Evolutionary conservation across 2,329 filamentous ascomycete species (phyloP).

Genomic region (Ascocoryne sarcoides): DNA sequence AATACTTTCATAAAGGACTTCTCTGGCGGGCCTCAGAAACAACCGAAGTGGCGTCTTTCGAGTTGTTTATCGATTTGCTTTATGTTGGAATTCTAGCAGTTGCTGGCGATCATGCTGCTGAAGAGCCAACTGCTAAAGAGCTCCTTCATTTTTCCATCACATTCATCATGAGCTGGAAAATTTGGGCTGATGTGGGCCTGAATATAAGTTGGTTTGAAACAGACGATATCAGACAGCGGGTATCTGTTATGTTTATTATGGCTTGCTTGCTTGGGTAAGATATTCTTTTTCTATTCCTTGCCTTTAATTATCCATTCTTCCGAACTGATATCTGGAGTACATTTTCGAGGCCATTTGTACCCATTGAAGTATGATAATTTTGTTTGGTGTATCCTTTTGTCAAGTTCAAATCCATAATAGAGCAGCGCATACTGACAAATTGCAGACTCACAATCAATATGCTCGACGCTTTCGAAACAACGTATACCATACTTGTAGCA

Average conservation of each 20-base stretch:
- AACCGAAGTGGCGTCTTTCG: constrained; percentile 52
- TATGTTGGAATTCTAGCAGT: constrained; percentile 26
- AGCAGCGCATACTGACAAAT: constrained; percentile 2
- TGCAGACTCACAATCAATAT: constrained; percentile 52
- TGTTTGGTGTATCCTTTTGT: too few relatives aligned
- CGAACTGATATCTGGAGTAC: too few relatives aligned
- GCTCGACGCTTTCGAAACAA: constrained; percentile 45
- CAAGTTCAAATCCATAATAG: neutral
- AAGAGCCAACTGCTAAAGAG: constrained; percentile 44
- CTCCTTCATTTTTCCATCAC: constrained; percentile 52
- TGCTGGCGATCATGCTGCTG: constrained; percentile 51
- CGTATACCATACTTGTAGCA: constrained; percentile 48
- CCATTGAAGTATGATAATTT: too few relatives aligned
- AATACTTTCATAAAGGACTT: constrained; percentile 58
- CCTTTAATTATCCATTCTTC: too few relatives aligned
- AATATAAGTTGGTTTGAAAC: constrained; percentile 52
- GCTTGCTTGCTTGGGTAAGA: constrained; percentile 48
- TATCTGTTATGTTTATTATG: constrained; percentile 52
- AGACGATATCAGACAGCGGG: constrained; percentile 49
- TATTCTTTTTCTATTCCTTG: constrained; percentile 1
- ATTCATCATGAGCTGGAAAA: constrained; percentile 51
- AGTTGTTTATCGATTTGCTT: constrained; percentile 14
- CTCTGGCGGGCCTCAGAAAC: constrained; percentile 51
- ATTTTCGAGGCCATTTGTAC: too few relatives aligned
- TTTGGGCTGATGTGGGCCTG: constrained; percentile 51